phyloP scores from a whole-genome alignment of 345 rosid species.

The Citrus trifoliata region DNA sequence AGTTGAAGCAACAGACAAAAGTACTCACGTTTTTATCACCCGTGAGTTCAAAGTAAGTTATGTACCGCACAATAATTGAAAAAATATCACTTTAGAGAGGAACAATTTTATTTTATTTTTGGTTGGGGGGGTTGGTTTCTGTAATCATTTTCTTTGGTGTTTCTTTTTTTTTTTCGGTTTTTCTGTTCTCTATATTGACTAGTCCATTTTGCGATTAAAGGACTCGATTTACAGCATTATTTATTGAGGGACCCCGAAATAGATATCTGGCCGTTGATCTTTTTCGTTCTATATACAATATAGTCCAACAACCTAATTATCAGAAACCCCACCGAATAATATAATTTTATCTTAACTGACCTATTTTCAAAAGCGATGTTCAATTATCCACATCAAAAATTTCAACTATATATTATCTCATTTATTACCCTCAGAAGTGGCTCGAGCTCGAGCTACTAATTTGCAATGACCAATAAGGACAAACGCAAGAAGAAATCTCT shows the following conservation, averaged over 20 bases:
- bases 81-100: neutral
- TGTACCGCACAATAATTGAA: neutral
- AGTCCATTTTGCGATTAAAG: neutral
- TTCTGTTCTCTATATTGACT: neutral
- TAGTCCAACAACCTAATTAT: neutral
- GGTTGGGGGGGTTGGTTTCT: neutral
- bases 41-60: no score
- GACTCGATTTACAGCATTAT: neutral
- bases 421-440: neutral
- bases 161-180: no score
- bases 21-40: no score
- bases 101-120: no score
- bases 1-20: no score
- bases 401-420: neutral
- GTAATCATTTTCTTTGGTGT: neutral
- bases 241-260: neutral
- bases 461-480: slow-evolving; percentile 7
- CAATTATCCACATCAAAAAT: neutral
- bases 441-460: neutral
- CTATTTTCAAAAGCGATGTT: neutral
- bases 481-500: slow-evolving; percentile 13
- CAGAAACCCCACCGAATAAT: neutral
- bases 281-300: neutral
- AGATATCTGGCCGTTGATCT: neutral
- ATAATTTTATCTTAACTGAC: neutral